Conservation (phyloP, 495 filamentous ascomycete genomes). For the Penicillium cosmopolitanum region DNA sequence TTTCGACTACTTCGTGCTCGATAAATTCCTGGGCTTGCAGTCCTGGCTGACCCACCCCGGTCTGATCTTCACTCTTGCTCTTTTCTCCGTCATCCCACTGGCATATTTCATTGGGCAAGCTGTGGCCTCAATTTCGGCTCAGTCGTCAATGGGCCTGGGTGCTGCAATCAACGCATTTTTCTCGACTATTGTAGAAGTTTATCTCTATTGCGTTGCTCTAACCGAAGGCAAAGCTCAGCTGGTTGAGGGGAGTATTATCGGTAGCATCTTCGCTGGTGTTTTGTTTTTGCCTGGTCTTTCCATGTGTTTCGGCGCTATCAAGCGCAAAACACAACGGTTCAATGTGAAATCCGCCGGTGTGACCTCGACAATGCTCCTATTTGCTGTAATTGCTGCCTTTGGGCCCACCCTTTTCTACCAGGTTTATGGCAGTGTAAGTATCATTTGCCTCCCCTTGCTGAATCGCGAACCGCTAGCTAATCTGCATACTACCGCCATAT, state of each 20-base stretch:
- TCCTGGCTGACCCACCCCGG: constrained; percentile 75
- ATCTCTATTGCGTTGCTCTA: constrained; percentile 94
- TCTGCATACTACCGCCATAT: constrained; percentile 7
- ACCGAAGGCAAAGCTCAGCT: constrained; percentile 90
- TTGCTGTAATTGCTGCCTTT: constrained; percentile 96
- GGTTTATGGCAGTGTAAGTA: constrained; percentile 89
- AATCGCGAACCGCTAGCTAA: constrained; percentile 25
- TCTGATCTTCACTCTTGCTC: constrained; percentile 80
- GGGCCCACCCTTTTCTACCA: constrained; percentile 98
- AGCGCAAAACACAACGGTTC: constrained; percentile 97
- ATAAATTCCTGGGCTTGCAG: constrained; percentile 65
- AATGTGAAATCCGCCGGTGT: constrained; percentile 97
- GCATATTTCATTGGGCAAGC: constrained; percentile 99
- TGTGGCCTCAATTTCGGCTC: constrained; percentile 97
- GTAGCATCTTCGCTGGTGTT: constrained; percentile 96
- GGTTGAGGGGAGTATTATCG: constrained; percentile 95
- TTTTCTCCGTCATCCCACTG: constrained; percentile 94
- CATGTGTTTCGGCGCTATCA: constrained; percentile 98
- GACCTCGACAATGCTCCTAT: constrained; percentile 97
- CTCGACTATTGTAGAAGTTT: constrained; percentile 98
- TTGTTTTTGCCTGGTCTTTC: constrained; percentile 95
- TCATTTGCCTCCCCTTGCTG: neutral
- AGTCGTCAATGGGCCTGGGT: constrained; percentile 99
- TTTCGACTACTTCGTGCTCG: constrained; percentile 84
- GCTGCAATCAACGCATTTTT: constrained; percentile 99